These are phyloP conservation scores for Asclepias syriaca DNA, from an alignment of 257 asterid species.

Conservation along the genomic window DNA sequence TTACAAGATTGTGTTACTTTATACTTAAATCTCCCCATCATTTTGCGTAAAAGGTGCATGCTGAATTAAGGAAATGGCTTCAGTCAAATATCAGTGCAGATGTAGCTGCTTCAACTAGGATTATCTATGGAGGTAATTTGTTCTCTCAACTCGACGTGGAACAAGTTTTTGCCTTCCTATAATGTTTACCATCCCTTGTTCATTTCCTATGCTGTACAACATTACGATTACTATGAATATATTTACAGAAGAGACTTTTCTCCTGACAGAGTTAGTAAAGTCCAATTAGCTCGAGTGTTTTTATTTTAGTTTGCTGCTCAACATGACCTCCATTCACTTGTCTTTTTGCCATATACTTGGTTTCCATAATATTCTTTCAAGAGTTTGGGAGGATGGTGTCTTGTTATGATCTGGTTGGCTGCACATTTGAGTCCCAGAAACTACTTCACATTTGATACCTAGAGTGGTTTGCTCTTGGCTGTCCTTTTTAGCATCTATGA, in stretches of 20 bases:
- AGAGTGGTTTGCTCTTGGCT: background rate
- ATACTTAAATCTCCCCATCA: background rate
- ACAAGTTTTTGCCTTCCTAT: background rate
- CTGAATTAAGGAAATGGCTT: conserved; percentile 95
- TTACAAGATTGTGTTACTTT: background rate
- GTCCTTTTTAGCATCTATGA: background rate
- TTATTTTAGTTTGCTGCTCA: background rate
- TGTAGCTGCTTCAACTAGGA: conserved; percentile 86
- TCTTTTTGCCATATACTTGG: background rate
- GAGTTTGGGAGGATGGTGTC: background rate
- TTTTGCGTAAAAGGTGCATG: conserved; percentile 55
- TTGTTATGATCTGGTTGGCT: background rate
- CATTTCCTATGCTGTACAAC: background rate
- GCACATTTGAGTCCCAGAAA: background rate
- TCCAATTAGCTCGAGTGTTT: background rate
- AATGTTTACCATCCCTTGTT: background rate
- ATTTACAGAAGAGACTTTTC: background rate
- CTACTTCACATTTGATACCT: background rate
- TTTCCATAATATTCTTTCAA: background rate
- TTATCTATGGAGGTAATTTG: conserved; percentile 81
- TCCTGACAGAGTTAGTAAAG: background rate
- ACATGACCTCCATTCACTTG: background rate
- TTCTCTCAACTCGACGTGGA: background rate
- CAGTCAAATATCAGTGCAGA: conserved; percentile 53
- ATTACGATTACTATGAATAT: background rate